phyloP scores from a whole-genome alignment of 441 rosid species.

The Populus trichocarpa region DNA sequence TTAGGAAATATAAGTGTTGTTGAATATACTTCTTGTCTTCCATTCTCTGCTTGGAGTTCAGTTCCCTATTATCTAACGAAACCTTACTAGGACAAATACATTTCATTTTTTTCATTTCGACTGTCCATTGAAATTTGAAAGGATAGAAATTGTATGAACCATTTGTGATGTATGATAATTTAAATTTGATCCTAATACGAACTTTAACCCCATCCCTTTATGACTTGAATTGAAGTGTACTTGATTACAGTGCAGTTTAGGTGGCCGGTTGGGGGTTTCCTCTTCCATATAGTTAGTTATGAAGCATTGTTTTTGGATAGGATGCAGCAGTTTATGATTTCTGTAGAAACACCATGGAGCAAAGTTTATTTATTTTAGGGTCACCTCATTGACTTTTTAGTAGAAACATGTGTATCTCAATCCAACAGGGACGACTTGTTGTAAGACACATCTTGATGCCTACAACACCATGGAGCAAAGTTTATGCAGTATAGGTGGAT shows the following conservation, averaged over 20 bases:
- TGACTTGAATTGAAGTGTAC: not conserved
- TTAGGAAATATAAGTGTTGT: not conserved
- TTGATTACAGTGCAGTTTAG: not conserved
- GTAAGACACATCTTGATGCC: not conserved
- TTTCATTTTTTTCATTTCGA: not conserved
- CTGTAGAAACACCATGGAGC: not conserved
- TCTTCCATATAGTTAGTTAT: not conserved
- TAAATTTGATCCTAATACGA: not conserved
- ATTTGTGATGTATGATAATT: not conserved
- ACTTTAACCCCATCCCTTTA: not conserved
- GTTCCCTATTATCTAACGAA: not conserved
- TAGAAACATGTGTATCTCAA: not conserved
- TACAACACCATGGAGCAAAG: not conserved
- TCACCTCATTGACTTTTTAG: not conserved
- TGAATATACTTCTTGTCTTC: not conserved
- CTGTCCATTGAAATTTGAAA: not conserved
- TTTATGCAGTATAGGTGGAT: not conserved
- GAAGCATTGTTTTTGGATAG: not conserved
- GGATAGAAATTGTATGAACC: not conserved
- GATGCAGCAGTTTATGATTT: not conserved
- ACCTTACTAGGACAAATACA: not conserved
- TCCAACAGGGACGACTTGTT: not conserved
- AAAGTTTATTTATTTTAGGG: not conserved
- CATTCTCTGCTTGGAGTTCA: not conserved
- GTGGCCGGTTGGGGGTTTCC: not conserved